phyloP scores from a whole-genome alignment of 2,329 filamentous ascomycete genomes.

The Talaromyces sp. region DNA sequence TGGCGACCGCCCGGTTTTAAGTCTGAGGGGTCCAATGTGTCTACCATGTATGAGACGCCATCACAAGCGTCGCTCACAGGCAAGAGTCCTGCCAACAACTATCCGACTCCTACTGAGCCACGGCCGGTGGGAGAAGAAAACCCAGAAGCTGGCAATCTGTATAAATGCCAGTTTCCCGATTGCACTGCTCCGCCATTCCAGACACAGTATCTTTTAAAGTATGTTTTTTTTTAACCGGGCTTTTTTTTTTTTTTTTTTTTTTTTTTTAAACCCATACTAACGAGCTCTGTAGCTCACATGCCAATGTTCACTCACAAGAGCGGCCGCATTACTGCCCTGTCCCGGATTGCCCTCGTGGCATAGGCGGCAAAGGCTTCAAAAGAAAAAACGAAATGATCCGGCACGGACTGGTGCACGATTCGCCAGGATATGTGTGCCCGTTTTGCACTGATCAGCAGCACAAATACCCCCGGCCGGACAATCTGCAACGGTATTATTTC shows the following conservation, averaged over 20 bases:
- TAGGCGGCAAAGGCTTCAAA: slow-evolving; percentile 63
- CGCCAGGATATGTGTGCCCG: slow-evolving; percentile 90
- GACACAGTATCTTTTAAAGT: slow-evolving; percentile 62
- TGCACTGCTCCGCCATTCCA: slow-evolving; percentile 57
- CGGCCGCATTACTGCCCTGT: slow-evolving; percentile 62
- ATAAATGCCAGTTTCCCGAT: slow-evolving; percentile 51
- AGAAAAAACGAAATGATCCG: slow-evolving; percentile 66
- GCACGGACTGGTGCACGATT: slow-evolving; percentile 86
- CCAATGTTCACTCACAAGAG: slow-evolving; percentile 58
- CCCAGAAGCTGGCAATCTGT: slow-evolving; percentile 27
- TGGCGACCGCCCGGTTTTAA: slow-evolving; percentile 18
- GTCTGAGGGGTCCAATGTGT: slow-evolving; percentile 21
- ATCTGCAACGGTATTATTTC: slow-evolving; percentile 76
- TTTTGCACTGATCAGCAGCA: slow-evolving; percentile 93
- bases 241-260: no score
- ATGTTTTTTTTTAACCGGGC: slow-evolving; percentile 26
- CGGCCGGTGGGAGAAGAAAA: slow-evolving; percentile 19
- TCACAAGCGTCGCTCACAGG: slow-evolving; percentile 19
- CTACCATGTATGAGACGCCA: slow-evolving; percentile 23
- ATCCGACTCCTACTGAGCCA: slow-evolving; percentile 32
- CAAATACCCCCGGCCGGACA: slow-evolving; percentile 91
- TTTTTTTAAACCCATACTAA: no score
- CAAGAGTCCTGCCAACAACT: slow-evolving; percentile 30
- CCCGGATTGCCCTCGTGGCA: slow-evolving; percentile 51
- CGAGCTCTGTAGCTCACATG: slow-evolving; percentile 36